Conservation (phyloP, 169 alveolate species). For the Cyclospora cayetanensis region DNA sequence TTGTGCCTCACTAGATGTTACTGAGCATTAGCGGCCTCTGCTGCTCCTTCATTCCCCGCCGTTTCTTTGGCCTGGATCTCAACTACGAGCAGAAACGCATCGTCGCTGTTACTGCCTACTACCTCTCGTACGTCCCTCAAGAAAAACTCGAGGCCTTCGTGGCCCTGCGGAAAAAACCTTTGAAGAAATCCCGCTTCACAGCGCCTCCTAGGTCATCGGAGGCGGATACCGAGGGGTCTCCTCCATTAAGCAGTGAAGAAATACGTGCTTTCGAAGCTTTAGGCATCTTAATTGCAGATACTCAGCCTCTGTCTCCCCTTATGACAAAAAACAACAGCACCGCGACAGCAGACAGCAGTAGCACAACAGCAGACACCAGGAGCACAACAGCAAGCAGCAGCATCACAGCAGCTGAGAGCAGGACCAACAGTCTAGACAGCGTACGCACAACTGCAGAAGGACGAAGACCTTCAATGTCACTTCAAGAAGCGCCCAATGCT, state of each 20-base stretch:
- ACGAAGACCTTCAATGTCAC: no score
- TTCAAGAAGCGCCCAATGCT: no score
- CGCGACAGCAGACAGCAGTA: neutral
- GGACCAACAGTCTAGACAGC: no score
- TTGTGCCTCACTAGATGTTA: neutral
- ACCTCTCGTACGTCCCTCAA: neutral
- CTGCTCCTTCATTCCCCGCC: neutral
- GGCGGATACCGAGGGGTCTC: neutral
- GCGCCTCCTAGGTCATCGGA: neutral
- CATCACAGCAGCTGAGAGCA: no score
- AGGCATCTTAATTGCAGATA: no score
- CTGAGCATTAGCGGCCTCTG: neutral
- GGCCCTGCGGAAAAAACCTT: neutral
- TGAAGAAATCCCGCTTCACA: neutral
- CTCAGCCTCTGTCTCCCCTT: no score
- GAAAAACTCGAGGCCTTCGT: neutral
- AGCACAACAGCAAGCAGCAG: neutral
- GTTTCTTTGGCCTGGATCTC: neutral
- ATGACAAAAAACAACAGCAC: neutral
- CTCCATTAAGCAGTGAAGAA: neutral
- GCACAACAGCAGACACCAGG: neutral
- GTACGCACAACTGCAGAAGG: no score
- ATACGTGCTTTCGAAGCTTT: neutral
- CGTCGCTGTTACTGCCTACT: conserved; percentile 2
- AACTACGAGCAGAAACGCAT: neutral